Evolutionary conservation across 805 yeast genomes (phyloP).

Genomic region (Citeromyces nyonsensis): DNA sequence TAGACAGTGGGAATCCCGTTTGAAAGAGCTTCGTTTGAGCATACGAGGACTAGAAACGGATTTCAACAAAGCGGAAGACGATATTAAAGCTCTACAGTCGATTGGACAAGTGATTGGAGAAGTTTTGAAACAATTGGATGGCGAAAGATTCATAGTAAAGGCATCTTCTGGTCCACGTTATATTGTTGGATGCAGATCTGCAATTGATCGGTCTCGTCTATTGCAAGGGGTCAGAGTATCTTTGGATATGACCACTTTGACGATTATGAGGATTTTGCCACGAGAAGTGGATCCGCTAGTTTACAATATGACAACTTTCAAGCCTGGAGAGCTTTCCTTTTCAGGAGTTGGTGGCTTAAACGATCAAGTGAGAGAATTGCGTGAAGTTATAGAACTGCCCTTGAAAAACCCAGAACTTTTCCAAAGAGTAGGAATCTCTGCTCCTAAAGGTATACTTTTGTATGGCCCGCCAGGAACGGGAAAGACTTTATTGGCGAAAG

Average conservation of each 20-base stretch:
- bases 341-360: constrained; percentile 97
- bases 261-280: constrained; percentile 91
- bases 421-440: constrained; percentile 96
- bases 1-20: constrained; percentile 84
- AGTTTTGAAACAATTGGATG: constrained; percentile 93
- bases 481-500: constrained; percentile 96
- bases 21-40: constrained; percentile 87
- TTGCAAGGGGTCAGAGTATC: constrained; percentile 95
- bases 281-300: constrained; percentile 95
- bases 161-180: constrained; percentile 96
- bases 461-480: constrained; percentile 99
- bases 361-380: constrained; percentile 97
- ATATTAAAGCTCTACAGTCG: constrained; percentile 92
- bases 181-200: constrained; percentile 88
- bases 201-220: constrained; percentile 85
- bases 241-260: constrained; percentile 95
- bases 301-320: constrained; percentile 86
- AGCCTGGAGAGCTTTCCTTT: too few relatives aligned
- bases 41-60: constrained; percentile 77
- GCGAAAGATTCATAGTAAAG: constrained; percentile 90
- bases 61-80: constrained; percentile 90
- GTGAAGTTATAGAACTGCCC: constrained; percentile 97
- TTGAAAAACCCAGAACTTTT: constrained; percentile 90
- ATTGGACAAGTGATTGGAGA: constrained; percentile 98
- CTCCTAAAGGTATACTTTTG: constrained; percentile 92